These are phyloP conservation scores for Solanum aculeatissimum DNA, from an alignment of 305 asterid genomes.

Conservation along the genomic window DNA sequence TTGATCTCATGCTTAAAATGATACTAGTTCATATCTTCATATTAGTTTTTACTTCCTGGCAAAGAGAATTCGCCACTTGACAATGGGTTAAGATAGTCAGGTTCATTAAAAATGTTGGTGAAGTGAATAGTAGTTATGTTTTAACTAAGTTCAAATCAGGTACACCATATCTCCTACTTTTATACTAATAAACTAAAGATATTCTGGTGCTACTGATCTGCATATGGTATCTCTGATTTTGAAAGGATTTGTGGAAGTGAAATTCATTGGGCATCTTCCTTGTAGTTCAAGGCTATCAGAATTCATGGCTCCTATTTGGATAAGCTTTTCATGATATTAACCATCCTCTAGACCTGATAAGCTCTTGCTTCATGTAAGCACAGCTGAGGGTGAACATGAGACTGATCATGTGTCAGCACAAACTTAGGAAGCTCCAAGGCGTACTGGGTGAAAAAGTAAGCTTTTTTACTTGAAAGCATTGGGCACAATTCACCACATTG, in stretches of 20 bases:
- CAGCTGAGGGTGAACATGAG: not conserved
- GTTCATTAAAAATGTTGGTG: not conserved
- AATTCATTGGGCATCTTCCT: not conserved
- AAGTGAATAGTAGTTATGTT: not conserved
- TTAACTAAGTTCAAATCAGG: not conserved
- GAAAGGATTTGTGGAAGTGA: not conserved
- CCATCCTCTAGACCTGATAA: not conserved
- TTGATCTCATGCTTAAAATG: not conserved
- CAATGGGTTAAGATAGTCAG: not conserved
- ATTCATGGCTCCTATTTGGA: not conserved
- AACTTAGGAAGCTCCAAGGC: not conserved
- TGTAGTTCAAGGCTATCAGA: not conserved
- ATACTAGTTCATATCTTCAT: not conserved
- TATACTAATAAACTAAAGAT: not conserved
- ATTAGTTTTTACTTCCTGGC: not conserved
- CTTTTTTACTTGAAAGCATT: not conserved
- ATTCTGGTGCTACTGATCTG: not conserved
- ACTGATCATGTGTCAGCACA: not conserved
- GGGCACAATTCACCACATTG: not conserved
- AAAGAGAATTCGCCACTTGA: not conserved
- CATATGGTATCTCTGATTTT: not conserved
- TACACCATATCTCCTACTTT: not conserved
- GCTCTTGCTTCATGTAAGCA: not conserved
- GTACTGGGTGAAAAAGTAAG: not conserved
- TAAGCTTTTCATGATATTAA: not conserved